Evolutionary conservation across 495 filamentous ascomycete species (phyloP).

Genomic region (Podospora tetraspora): DNA sequence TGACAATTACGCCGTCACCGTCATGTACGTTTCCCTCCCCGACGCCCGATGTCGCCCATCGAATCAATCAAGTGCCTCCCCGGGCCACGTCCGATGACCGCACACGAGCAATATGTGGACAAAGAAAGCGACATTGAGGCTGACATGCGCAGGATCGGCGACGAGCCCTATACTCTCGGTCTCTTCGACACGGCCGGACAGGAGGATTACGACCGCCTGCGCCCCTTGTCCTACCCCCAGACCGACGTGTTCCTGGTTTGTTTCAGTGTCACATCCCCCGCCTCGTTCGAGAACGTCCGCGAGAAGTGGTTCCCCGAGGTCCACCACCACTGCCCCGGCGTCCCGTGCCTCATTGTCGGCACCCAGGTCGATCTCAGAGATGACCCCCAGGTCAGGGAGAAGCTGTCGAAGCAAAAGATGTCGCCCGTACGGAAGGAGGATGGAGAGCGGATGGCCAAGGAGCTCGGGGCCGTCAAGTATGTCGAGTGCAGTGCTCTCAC

Average conservation of each 20-base stretch:
- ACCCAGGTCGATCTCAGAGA: slow-evolving; percentile 96
- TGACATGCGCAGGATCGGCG: slow-evolving; percentile 72
- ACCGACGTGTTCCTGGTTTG: slow-evolving; percentile 99
- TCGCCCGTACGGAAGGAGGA: slow-evolving; percentile 83
- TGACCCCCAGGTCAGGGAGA: slow-evolving; percentile 80
- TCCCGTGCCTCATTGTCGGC: slow-evolving; percentile 95
- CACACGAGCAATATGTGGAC: neutral
- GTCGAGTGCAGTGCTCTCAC: slow-evolving; percentile 97
- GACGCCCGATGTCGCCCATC: slow-evolving; percentile 1
- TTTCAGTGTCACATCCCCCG: slow-evolving; percentile 97
- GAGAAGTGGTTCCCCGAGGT: slow-evolving; percentile 99
- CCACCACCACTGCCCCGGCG: slow-evolving; percentile 95
- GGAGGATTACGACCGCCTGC: slow-evolving; percentile 97
- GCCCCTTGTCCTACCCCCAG: slow-evolving; percentile 94
- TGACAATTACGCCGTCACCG: slow-evolving; percentile 98
- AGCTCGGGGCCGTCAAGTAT: slow-evolving; percentile 93
- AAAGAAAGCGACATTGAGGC: slow-evolving; percentile 17
- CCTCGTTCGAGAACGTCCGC: slow-evolving; percentile 97
- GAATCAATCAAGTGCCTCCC: neutral
- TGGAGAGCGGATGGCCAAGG: slow-evolving; percentile 93
- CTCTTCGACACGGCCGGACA: slow-evolving; percentile 98
- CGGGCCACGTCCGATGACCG: neutral
- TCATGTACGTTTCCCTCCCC: slow-evolving; percentile 69
- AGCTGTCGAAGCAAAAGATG: slow-evolving; percentile 94
- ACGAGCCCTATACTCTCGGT: slow-evolving; percentile 95